These are phyloP conservation scores for Diaporthe velutina DNA, from an alignment of 2,329 filamentous ascomycete species.

Conservation along the genomic window DNA sequence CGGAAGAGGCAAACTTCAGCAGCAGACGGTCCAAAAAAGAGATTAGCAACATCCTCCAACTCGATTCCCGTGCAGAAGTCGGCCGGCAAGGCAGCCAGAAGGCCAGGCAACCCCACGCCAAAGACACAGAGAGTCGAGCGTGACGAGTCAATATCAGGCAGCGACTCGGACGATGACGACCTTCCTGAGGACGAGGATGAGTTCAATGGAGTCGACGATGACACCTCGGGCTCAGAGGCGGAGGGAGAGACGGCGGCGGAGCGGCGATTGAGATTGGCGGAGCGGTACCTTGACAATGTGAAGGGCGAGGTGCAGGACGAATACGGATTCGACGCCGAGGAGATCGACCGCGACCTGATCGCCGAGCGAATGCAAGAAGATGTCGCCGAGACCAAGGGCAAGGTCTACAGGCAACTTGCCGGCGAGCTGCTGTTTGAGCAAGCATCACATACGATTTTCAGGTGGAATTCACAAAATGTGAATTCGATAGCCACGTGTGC, in stretches of 20 bases:
- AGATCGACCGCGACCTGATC: slow-evolving; percentile 93
- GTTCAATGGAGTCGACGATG: slow-evolving; percentile 56
- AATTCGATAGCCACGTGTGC: slow-evolving; percentile 85
- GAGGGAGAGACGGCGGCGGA: slow-evolving; percentile 92
- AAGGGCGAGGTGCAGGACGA: slow-evolving; percentile 82
- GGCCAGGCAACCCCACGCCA: slow-evolving; percentile 44
- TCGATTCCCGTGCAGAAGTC: slow-evolving; percentile 54
- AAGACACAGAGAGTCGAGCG: slow-evolving; percentile 59
- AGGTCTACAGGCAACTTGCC: slow-evolving; percentile 85
- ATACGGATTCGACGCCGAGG: slow-evolving; percentile 90
- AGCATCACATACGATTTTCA: slow-evolving; percentile 79
- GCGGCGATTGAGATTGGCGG: slow-evolving; percentile 85
- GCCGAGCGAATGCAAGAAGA: slow-evolving; percentile 92
- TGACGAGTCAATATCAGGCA: slow-evolving; percentile 89
- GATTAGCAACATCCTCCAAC: slow-evolving; percentile 62
- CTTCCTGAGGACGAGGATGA: slow-evolving; percentile 48
- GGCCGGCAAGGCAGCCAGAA: slow-evolving; percentile 48
- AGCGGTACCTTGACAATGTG: slow-evolving; percentile 93
- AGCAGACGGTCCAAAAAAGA: slow-evolving; percentile 70
- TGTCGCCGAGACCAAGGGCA: slow-evolving; percentile 90
- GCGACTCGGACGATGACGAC: slow-evolving; percentile 78
- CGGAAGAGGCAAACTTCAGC: slow-evolving; percentile 76
- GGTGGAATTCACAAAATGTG: slow-evolving; percentile 81
- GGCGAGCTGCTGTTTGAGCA: slow-evolving; percentile 77
- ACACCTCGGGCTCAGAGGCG: slow-evolving; percentile 78